Base-by-base conservation (phyloP, 1,284 basidiomycete genomes). In the Gastroboletus turbinatus region DNA sequence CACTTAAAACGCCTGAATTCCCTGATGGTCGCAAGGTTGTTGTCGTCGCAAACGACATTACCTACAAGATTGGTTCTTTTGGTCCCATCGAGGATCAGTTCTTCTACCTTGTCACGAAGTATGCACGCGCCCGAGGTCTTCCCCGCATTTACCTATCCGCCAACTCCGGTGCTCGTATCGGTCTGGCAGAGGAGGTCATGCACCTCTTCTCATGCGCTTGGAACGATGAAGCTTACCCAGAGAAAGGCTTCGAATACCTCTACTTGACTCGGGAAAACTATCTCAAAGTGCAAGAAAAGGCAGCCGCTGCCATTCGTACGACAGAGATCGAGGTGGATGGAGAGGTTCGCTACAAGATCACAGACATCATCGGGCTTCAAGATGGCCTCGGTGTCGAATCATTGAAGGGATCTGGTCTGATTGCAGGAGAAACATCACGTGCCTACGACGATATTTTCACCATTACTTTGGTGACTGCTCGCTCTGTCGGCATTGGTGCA, bases 371-470 rank as follows among this genome's bases (percentile, higher is more conserved):
- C 63, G 97, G 97, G 73, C 79, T 94, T 46, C 94, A 97, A 72
- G 92, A 98, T 62, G 97, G 97, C 55, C 84, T 99, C n/a, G 97
- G 97, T 74, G 97, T 99, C 49, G 97, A 99, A 76, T 98, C 89
- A 62, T 79, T 99, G 69, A 92, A 82, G 68, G 97, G 97, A 44
- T 98, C 96, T 40, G 97, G 97, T 76, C 86, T 99, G 66, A 99
- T 99, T 69, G 97, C 97, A 40, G 97, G 97, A 60, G 97, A 98
- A 76, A 99, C 97, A 0, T 97, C 96, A 46, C 87, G 97, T 43
- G 97, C 97, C 0, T 98, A 98, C 74, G 95, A 99, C 67, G 94
- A 98, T 72, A 98, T 99, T 73, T 99, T 99, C 81, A 99, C 97
- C 50, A 96, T 98, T 73, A 99, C 97, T 21, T 87, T 99, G 67